A percentile compares a stretch with the other conserved stretches of the same genome.
Evolutionary conservation across 345 rosid genomes (phyloP).

Genomic region (Salix suchowensis): DNA sequence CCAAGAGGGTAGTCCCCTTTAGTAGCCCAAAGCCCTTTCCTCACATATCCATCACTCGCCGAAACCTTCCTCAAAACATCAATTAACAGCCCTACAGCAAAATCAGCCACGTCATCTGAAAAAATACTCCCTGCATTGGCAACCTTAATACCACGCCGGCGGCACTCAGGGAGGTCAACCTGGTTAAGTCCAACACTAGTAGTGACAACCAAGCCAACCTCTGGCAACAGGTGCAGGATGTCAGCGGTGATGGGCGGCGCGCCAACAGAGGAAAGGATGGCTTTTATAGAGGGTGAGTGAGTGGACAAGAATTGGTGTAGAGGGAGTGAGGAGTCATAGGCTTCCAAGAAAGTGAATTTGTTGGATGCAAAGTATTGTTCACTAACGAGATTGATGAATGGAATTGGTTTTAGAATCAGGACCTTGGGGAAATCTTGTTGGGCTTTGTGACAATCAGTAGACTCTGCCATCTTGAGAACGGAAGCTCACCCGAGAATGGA

Average conservation of each 20-base stretch:
- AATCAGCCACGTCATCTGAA: constrained; percentile 12
- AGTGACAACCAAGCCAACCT: constrained; percentile 5
- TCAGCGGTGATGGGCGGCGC: not conserved
- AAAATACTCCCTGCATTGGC: constrained; percentile 8
- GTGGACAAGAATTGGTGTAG: no score
- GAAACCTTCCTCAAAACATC: constrained; percentile 19
- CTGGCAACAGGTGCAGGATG: constrained; percentile 11
- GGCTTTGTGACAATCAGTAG: no score
- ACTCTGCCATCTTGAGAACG: no score
- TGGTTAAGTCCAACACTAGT: constrained; percentile 17
- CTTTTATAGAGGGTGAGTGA: no score
- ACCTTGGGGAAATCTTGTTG: no score
- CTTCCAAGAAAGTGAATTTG: no score
- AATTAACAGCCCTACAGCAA: constrained; percentile 8
- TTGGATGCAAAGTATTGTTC: no score
- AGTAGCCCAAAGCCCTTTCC: constrained; percentile 6
- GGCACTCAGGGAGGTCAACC: constrained; percentile 7
- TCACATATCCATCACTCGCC: constrained; percentile 8
- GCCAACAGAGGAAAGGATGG: no score
- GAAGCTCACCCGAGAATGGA: no score
- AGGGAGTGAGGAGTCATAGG: no score
- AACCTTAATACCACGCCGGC: constrained; percentile 9
- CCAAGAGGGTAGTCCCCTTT: constrained; percentile 20
- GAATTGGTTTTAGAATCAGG: no score
- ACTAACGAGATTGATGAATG: no score